Evolutionary conservation across 352 stramenopile species (phyloP), one percentile per base, ranked within the genome.

Genomic region (Hyaloperonospora brassicae): DNA sequence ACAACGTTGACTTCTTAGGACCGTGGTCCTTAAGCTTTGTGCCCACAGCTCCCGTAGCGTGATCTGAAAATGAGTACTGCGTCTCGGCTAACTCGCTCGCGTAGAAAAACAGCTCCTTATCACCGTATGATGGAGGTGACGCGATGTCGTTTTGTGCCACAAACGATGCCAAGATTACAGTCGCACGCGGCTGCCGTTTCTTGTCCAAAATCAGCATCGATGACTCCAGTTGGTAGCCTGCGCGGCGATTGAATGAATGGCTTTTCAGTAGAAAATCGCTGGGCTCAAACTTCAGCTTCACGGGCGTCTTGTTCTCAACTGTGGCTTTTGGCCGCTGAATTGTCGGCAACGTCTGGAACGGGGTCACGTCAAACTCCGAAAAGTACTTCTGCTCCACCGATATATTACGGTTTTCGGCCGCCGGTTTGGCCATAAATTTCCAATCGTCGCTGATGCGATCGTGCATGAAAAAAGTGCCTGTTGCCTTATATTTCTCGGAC

Each of bases 61-160:
- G 61, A 38, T 73, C 63, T 1, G 73, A 80, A 45, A 84, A 76
- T 7, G 60, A 48, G 47, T 80, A 84, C 21, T 36, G 17, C 22
- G 73, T 76, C 62, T 84, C 73, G 6, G 70, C 70, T 2, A 84
- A 52, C 51, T 84, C 70, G 30, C 68, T 79, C 1, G 68, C 68
- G 2, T 77, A 27, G 55, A 72, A 84, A 64, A 71, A 80, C 12
- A 74, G 50, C 56, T 84, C 73, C 48, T 80, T 84, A 58, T 80
- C 73, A 2, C 73, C 73, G 43, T 84, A 84, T 13, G 58, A 73
- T 5, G 68, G 64, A 14, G 45, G 36, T 8, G 1, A 34, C 1
- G 39, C 55, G 22, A 63, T 30, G 22, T 46, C 50, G 49, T 64
- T 72, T 21, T 66, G 47, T 22, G 70, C 54, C 1, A 79, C 49